Percentiles rank a stretch among this genome's conserved stretches.
Conservation (phyloP, 129 eudicot species). For the Flaveria brownii region DNA sequence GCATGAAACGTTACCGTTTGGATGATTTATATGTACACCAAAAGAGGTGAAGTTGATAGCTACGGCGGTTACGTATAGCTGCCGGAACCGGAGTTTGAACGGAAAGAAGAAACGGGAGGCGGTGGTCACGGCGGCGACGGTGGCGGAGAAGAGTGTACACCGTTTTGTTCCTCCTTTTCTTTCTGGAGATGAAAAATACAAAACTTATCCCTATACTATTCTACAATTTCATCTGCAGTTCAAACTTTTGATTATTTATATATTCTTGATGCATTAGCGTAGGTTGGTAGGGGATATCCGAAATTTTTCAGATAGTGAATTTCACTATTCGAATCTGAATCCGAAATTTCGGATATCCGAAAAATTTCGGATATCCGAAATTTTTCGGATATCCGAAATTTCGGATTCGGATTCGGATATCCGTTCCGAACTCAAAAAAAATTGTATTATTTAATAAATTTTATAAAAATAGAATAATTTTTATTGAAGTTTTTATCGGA, state of each 20-base stretch:
- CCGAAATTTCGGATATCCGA: no score
- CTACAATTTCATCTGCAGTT: not conserved
- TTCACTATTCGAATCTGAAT: no score
- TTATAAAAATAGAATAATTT: no score
- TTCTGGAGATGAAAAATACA: not conserved
- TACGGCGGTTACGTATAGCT: not conserved
- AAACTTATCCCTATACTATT: slow-evolving; percentile 15
- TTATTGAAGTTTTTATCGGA: no score
- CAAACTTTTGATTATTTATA: not conserved
- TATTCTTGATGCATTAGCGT: no score
- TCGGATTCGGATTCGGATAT: no score
- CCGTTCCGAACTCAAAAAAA: no score
- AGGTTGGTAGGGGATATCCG: no score
- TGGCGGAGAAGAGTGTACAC: not conserved
- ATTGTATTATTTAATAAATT: no score
- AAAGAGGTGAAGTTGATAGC: slow-evolving; percentile 6
- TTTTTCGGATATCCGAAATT: no score
- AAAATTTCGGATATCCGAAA: no score
- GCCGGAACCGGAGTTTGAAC: not conserved
- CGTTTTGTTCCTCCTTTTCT: not conserved
- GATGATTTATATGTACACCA: not conserved
- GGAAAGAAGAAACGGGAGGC: not conserved
- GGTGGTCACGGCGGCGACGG: slow-evolving; percentile 14
- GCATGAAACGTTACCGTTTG: slow-evolving; percentile 30
- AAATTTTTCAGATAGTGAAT: no score